phyloP scores from a whole-genome alignment of 306 rosid species.

The Trichosanthes truncata region DNA sequence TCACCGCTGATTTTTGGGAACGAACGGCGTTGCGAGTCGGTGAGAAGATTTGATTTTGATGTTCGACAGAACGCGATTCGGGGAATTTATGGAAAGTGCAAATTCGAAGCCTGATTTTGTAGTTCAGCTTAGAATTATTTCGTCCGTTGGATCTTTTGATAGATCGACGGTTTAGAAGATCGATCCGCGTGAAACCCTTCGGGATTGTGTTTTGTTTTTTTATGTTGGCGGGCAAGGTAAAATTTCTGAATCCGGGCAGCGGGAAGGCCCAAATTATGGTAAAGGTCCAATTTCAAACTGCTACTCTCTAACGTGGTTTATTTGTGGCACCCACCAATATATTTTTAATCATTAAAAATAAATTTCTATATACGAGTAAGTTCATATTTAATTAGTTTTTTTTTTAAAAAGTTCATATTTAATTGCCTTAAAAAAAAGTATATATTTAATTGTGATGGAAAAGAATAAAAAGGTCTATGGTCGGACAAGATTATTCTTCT shows the following conservation, averaged over 20 bases:
- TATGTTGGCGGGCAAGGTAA: background rate
- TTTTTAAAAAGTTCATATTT: no score
- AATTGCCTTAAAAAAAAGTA: no score
- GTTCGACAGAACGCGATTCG: fast-evolving
- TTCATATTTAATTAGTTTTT: no score
- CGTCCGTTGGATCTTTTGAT: background rate
- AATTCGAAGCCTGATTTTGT: background rate
- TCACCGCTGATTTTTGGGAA: background rate
- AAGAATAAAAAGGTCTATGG: no score
- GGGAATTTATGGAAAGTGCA: background rate
- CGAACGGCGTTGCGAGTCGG: background rate
- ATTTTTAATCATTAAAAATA: no score
- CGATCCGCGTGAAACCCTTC: background rate
- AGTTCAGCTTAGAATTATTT: background rate
- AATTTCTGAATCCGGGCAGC: background rate
- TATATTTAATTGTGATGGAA: no score
- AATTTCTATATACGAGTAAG: no score
- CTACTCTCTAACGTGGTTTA: background rate
- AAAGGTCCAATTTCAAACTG: background rate
- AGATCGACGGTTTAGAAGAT: background rate
- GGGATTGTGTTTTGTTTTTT: background rate
- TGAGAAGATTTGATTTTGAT: background rate
- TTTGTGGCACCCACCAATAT: no score
- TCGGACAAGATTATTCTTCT: no score
- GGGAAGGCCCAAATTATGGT: background rate